A percentile compares a stretch with the other conserved stretches of the same genome.
These are phyloP conservation scores for Aschersonia sp. DNA, from an alignment of 2,329 filamentous ascomycete species.

Conservation along the genomic window DNA sequence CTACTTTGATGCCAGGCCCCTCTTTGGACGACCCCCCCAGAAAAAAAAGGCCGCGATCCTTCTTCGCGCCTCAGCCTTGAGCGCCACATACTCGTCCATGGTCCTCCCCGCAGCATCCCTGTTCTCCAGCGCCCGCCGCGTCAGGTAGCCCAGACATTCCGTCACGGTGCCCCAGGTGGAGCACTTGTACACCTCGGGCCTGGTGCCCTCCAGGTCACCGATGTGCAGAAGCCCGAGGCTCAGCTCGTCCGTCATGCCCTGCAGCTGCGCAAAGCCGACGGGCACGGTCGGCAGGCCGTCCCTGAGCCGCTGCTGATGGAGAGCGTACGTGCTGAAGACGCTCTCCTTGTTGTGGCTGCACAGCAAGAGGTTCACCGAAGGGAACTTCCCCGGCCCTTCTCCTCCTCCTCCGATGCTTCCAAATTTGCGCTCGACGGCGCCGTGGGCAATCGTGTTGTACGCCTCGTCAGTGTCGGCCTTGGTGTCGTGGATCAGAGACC, in stretches of 20 bases:
- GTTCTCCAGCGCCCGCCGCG: constrained; percentile 22
- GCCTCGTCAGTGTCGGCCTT: constrained; percentile 35
- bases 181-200: constrained; percentile 23
- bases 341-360: constrained; percentile 35
- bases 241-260: constrained; percentile 44
- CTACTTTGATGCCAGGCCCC: too few species aligned
- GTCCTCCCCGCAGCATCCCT: constrained; percentile 15
- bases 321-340: constrained; percentile 24
- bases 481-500: constrained; percentile 34
- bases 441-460: constrained; percentile 34
- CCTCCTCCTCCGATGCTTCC: constrained; percentile 2
- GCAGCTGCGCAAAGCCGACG: constrained; percentile 36
- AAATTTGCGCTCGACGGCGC: constrained; percentile 24
- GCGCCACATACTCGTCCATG: neutral
- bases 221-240: constrained; percentile 30
- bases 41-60: neutral
- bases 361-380: constrained; percentile 30
- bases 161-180: constrained; percentile 22
- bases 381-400: constrained; percentile 17
- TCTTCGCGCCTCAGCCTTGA: neutral
- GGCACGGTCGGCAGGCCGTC: constrained; percentile 13
- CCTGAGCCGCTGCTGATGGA: constrained; percentile 24
- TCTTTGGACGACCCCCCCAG: neutral
- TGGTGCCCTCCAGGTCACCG: constrained; percentile 6
- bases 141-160: constrained; percentile 23